Base-by-base conservation (phyloP, 2,329 filamentous ascomycete species). In the Ploettnerulaceae sp. region DNA sequence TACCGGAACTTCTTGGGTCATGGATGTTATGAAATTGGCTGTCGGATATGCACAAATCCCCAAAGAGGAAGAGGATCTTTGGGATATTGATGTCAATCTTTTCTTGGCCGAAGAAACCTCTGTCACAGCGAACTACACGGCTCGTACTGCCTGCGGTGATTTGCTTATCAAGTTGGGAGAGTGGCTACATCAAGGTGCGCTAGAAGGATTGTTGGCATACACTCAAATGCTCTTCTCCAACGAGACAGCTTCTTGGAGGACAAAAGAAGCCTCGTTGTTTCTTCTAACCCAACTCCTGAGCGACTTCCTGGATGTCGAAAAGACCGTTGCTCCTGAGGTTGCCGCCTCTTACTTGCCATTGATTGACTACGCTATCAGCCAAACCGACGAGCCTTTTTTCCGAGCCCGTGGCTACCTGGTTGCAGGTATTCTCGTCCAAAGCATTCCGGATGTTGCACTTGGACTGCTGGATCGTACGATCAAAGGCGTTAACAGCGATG, bases 11-110 rank as follows among this genome's bases (percentile, higher is more conserved):
- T 80, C 81, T 6, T 97, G 91, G 91, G 76, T 96, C 56, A 76
- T 86, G 25, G 86, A 95, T 60, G 81, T 96, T 15, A 86, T 96
- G 79, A 86, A 85, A 64, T 76, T 96, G 55, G 79, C 89, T 7
- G 81, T 89, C 15, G 81, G 82, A 1, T 97, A 95, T 67, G 84
- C 89, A 9, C 88, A 91, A 55, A 94, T 98, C 58, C 90, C 86
- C 2, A 82, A 81, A 21, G 93, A 98, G 65, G 93, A 97, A 62
- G 89, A 96, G 68, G 89, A 87, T 6, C 70, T 98, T 7, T 98
- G 93, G 93, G 89, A 96, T 58, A 89, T 96, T 53, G 93, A 98
- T 66, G 86, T 94, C 57, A 97, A 95, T 48, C 77, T 98, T 2
- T 98, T 94, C 67, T 75, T 98, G 36, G 91, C 89, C 1, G 93